Percentiles rank a stretch among this genome's conserved stretches.
Conservation (phyloP, 805 yeast genomes). For the Spathaspora girioi region DNA sequence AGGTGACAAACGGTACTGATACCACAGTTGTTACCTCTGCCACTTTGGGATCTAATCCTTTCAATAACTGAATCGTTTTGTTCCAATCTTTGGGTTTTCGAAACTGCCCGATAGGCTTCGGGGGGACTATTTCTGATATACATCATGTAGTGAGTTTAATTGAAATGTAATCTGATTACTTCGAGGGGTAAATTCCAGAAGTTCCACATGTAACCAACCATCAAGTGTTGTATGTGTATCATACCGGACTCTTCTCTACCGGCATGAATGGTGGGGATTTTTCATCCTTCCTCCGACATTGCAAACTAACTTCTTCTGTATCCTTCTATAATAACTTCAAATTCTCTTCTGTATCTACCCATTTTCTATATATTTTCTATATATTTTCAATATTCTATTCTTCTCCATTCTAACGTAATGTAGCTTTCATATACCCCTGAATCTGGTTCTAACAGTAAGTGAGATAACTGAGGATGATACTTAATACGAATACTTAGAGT, state of each 20-base stretch:
- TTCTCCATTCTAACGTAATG: too few relatives aligned
- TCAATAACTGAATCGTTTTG: constrained; percentile 85
- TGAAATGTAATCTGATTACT: constrained; percentile 95
- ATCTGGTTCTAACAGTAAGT: too few relatives aligned
- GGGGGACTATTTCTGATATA: constrained; percentile 50
- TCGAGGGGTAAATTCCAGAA: constrained; percentile 99
- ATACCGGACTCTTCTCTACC: constrained; percentile 20
- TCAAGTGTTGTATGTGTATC: background rate
- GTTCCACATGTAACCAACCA: constrained; percentile 91
- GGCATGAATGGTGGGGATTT: constrained; percentile 52
- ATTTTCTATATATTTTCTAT: background rate
- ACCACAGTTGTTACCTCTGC: constrained; percentile 98
- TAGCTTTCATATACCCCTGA: background rate
- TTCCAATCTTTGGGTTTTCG: constrained; percentile 45
- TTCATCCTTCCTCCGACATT: constrained; percentile 70
- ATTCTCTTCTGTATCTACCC: constrained; percentile 10
- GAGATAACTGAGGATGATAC: too few relatives aligned
- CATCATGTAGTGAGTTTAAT: constrained; percentile 70
- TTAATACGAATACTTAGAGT: too few relatives aligned
- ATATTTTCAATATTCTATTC: too few relatives aligned
- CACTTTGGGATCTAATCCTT: constrained; percentile 93
- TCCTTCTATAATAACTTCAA: constrained; percentile 39
- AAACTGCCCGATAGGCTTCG: constrained; percentile 34
- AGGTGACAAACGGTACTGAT: constrained; percentile 92
- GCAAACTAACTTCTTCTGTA: constrained; percentile 54